A percentile compares a stretch with the other conserved stretches of the same genome.
Conservation (phyloP, 371 early-diverging fungal genomes). For the Circinella umbellata region DNA sequence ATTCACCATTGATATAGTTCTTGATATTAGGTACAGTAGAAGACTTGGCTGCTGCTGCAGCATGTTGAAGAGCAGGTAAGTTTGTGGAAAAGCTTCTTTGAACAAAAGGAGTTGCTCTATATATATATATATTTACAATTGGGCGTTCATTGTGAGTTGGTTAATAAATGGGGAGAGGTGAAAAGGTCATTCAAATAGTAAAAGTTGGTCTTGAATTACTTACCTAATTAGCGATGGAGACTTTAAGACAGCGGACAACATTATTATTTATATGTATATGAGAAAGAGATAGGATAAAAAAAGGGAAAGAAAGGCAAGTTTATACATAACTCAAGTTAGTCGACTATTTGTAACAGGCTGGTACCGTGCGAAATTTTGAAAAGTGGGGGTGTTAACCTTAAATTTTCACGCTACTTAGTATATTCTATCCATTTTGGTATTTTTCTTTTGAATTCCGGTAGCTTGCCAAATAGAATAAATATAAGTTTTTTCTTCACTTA, state of each 20-base stretch:
- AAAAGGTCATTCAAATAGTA: neutral
- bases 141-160: neutral
- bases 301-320: constrained; percentile 11
- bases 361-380: constrained; percentile 16
- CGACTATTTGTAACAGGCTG: constrained; percentile 5
- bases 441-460: no score
- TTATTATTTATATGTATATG: neutral
- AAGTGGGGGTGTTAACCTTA: neutral
- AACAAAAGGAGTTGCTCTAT: constrained; percentile 13
- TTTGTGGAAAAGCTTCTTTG: constrained; percentile 45
- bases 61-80: constrained; percentile 44
- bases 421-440: no score
- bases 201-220: no score
- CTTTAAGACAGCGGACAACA: constrained; percentile 18
- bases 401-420: neutral
- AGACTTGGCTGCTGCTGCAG: constrained; percentile 23
- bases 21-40: constrained; percentile 65
- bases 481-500: no score
- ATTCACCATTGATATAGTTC: constrained; percentile 92
- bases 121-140: neutral
- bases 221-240: constrained; percentile 14
- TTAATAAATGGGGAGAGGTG: neutral
- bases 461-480: no score
- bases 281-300: neutral
- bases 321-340: neutral